Base-by-base conservation (phyloP, 2,329 filamentous ascomycete species). In the Diaporthe australafricana region DNA sequence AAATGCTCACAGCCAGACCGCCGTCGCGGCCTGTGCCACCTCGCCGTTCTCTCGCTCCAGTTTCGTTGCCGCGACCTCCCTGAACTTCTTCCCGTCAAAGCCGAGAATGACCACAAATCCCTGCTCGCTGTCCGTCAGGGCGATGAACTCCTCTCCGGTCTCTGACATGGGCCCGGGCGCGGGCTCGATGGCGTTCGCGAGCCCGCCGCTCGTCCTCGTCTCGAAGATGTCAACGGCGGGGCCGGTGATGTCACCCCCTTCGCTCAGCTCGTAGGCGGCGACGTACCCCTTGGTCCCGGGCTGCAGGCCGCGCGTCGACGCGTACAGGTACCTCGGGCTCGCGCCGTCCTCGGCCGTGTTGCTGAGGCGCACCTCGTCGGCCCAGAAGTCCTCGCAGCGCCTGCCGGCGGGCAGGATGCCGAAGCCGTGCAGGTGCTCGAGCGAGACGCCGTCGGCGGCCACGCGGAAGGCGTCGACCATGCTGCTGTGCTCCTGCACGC, bases 1-100 rank as follows among this genome's bases (percentile, higher is more conserved):
- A 42, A 0, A 8, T 83, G 81, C 20, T 86, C 86, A 74, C 85
- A 86, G 16, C 72, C 72, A 73, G 5, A 72, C 72, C 9, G 70
- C 69, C 35, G 72, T 73, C 9, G 72, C 72, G 35, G 65, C 72
- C 30, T 69, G 42, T 14, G 48, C 70, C 16, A 65, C 70, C 70
- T 53, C 50, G 25, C 60, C 71, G 30, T 32, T 25, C 16, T 66
- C 52, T 1, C 57, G 14, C 16, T 35, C 67, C 20, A 73, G 62
- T 25, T 22, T 69, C 27, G 60, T 70, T 9, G 52, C 30, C 17
- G 72, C 72, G 35, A 62, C 72, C 63, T 73, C 72, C 17, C 70
- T 53, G 20, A 73, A 66, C 42, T 32, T 42, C 20, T 17, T 83
- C 78, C 75, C 69, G 52, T 75, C 65, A 52, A 74, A 73, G 9